phyloP scores from a whole-genome alignment of 2,329 filamentous ascomycete genomes.

The Leptoxyphium fumago region DNA sequence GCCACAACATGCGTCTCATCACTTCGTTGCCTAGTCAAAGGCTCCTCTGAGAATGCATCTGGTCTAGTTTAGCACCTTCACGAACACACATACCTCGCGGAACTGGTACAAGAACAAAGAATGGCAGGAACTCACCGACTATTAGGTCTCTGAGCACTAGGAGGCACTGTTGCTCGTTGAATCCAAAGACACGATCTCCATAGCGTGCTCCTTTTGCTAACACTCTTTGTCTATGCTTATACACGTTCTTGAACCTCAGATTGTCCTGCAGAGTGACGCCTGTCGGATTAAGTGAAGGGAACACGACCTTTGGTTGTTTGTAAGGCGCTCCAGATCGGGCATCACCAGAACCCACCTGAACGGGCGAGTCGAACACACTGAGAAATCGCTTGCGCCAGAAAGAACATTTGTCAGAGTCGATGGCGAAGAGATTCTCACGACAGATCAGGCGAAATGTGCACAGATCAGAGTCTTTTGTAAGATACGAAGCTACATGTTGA shows the following conservation, averaged over 20 bases:
- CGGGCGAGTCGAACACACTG: conserved; percentile 25
- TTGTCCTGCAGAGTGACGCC: conserved; percentile 10
- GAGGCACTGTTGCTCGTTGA: conserved; percentile 21
- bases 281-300: conserved; percentile 1
- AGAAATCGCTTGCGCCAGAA: conserved; percentile 35
- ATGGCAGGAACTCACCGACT: conserved; percentile 22
- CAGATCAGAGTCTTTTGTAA: conserved; percentile 31
- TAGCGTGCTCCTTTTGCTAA: conserved; percentile 13
- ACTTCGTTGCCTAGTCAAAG: neutral
- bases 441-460: conserved; percentile 27
- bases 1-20: conserved; percentile 9
- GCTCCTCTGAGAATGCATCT: too few relatives aligned
- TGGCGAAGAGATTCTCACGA: conserved; percentile 21
- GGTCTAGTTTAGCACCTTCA: too few relatives aligned
- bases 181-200: conserved; percentile 8
- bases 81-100: too few relatives aligned
- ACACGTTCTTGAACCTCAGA: conserved; percentile 21
- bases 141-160: conserved; percentile 28
- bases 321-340: too few relatives aligned
- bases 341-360: too few relatives aligned
- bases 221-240: conserved; percentile 18
- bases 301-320: too few relatives aligned
- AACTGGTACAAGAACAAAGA: conserved; percentile 1
- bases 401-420: conserved; percentile 25
- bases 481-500: conserved; percentile 23